Base-by-base conservation (phyloP, 768 basidiomycete species). In the Boletus pseudopeckii region DNA sequence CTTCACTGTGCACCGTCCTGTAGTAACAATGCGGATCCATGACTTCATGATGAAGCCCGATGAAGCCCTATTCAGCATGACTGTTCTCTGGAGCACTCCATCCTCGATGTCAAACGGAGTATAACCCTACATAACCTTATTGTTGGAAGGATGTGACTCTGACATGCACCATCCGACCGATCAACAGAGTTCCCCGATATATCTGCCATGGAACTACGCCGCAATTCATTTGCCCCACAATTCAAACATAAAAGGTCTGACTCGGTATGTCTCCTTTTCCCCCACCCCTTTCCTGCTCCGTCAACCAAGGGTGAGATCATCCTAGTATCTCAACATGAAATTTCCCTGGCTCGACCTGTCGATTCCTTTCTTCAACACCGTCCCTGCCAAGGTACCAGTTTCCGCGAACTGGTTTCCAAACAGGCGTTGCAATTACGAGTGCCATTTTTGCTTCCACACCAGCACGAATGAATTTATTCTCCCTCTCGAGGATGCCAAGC, bases 371-470 rank as follows among this genome's bases (percentile, higher is more conserved):
- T 48, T 64, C 41, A 49, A n/a, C 28, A 9, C 36, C 2, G 7
- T 41, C 5, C 59, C 62, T 17, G 44, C 54, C 2, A 41, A 36
- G 42, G 52, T 55, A 3, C 65, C 65, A 17, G 53, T 67, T 1
- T 67, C 65, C 1, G 66, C 66, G 3, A 67, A 67, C 45, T 67
- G 66, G 65, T 67, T 67, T 20, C 66, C 65, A 0, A 59, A 60
- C 20, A 50, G 65, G 17, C 52, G 58, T 1, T 67, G 65, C 41
- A 77, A 77, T 36, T 76, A 77, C 22, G 54, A 64, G 7, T 74
- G 74, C 33, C 63, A 69, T 5, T 75, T 77, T 47, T 76, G 75
- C 55, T 76, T 77, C 43, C 75, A 76, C 36, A 77, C 75, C 1
- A 64, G 58, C 44, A 73, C 66, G 14, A 72, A 69, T n/a, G 48